Percentiles rank a stretch among this genome's conserved stretches.
phyloP scores from a whole-genome alignment of 2,329 filamentous ascomycete species.

The Pseudogymnoascus sp. region DNA sequence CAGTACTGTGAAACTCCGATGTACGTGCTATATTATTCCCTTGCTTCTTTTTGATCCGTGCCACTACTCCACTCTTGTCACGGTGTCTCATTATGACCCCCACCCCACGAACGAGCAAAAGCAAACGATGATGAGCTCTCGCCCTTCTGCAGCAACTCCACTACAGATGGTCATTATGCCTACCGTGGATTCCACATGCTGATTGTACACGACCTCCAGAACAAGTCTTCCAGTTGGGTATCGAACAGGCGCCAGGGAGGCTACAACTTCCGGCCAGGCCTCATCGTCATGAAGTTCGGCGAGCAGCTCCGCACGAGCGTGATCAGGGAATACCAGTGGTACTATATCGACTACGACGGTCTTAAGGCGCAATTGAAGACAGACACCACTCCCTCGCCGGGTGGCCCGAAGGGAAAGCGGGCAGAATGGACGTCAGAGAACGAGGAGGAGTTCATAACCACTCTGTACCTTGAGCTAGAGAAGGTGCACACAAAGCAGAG shows the following conservation, averaged over 20 bases:
- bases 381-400: slow-evolving; percentile 49
- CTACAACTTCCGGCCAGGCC: slow-evolving; percentile 35
- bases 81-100: slow-evolving; percentile 2
- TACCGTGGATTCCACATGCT: slow-evolving; percentile 14
- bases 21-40: slow-evolving; percentile 1
- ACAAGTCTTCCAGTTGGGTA: slow-evolving; percentile 2
- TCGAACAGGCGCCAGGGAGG: background rate
- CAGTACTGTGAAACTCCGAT: background rate
- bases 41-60: background rate
- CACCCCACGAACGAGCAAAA: background rate
- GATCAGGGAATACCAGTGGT: slow-evolving; percentile 95
- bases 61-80: background rate
- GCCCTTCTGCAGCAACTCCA: background rate
- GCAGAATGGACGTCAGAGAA: slow-evolving; percentile 84
- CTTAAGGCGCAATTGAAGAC: slow-evolving; percentile 82
- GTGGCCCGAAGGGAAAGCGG: slow-evolving; percentile 41
- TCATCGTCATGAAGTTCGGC: slow-evolving; percentile 75
- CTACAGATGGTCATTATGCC: background rate
- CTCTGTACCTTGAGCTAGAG: slow-evolving; percentile 86
- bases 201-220: slow-evolving; percentile 15
- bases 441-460: slow-evolving; percentile 77
- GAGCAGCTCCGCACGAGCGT: slow-evolving; percentile 93
- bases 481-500: slow-evolving; percentile 98
- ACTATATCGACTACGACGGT: slow-evolving; percentile 96
- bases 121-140: background rate